Evolutionary conservation across 805 yeast genomes (phyloP).

Genomic region (Hanseniaspora hatyaiensis): DNA sequence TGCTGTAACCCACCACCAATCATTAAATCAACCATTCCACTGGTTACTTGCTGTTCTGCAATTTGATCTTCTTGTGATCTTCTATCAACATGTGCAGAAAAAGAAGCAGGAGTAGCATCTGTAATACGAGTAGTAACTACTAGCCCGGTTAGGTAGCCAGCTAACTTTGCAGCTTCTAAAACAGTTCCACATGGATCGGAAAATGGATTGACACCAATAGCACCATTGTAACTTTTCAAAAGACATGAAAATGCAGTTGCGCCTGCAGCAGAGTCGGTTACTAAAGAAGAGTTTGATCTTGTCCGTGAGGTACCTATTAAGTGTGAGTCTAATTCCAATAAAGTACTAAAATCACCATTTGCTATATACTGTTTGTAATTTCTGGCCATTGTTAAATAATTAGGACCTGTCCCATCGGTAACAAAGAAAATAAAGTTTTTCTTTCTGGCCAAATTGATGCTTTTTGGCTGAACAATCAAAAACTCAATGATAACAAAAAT

Average conservation of each 20-base stretch:
- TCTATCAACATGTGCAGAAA: conserved; percentile 64
- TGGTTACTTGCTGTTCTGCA: conserved; percentile 68
- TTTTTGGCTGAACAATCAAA: background rate
- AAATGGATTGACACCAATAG: conserved; percentile 69
- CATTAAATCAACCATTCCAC: conserved; percentile 71
- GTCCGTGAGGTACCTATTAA: conserved; percentile 79
- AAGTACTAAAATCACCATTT: conserved; percentile 33
- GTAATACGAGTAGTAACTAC: conserved; percentile 88
- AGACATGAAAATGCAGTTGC: conserved; percentile 90
- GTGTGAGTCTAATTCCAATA: conserved; percentile 52
- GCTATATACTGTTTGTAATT: conserved; percentile 57
- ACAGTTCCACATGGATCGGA: conserved; percentile 75
- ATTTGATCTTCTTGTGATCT: conserved; percentile 73
- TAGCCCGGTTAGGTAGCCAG: conserved; percentile 74
- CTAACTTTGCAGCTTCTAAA: conserved; percentile 72
- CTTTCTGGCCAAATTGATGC: conserved; percentile 28
- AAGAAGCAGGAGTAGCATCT: conserved; percentile 92
- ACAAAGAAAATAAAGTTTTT: conserved; percentile 78
- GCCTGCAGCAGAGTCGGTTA: conserved; percentile 95
- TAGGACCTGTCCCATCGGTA: conserved; percentile 93
- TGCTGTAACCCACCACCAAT: conserved; percentile 89
- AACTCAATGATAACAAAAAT: conserved; percentile 5
- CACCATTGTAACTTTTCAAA: conserved; percentile 75
- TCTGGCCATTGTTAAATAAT: conserved; percentile 69
- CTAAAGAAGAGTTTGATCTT: conserved; percentile 58